Evolutionary conservation across 2,329 filamentous ascomycete species (phyloP).

Genomic region (Claviceps sp.): DNA sequence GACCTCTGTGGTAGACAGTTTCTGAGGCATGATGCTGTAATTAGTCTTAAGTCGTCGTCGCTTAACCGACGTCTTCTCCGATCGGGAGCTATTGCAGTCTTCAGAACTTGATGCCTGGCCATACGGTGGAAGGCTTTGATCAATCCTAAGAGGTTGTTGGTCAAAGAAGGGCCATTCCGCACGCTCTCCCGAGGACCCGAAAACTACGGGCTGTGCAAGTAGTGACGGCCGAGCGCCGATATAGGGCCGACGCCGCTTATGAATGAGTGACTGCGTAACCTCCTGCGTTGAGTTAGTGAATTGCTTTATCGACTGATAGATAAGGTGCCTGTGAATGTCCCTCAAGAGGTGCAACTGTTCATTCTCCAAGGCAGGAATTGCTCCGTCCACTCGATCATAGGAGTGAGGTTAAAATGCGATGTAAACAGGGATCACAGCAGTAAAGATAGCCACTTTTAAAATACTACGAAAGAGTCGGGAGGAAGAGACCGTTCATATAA

Average conservation of each 20-base stretch:
- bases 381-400: background rate
- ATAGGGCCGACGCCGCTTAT: conserved; percentile 17
- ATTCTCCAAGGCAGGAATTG: background rate
- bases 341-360: background rate
- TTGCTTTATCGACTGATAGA: conserved; percentile 5
- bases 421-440: conserved; percentile 9
- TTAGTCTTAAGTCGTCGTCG: conserved; percentile 18
- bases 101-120: conserved; percentile 18
- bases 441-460: conserved; percentile 10
- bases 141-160: conserved; percentile 12
- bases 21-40: conserved; percentile 18
- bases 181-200: conserved; percentile 9
- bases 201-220: conserved; percentile 9
- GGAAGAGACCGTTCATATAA: conserved; percentile 29
- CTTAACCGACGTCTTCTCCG: conserved; percentile 16
- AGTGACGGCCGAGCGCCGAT: conserved; percentile 12
- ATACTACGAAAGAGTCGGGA: conserved; percentile 11
- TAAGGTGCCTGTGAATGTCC: background rate
- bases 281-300: conserved; percentile 25
- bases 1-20: conserved; percentile 6
- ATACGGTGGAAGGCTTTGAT: conserved; percentile 18
- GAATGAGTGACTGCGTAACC: conserved; percentile 14
- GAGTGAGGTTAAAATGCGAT: background rate
- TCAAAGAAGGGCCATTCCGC: conserved; percentile 8
- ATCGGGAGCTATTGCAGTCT: conserved; percentile 15